These are phyloP conservation scores for Mallotus repandus DNA, from an alignment of 441 rosid species.

Conservation along the genomic window DNA sequence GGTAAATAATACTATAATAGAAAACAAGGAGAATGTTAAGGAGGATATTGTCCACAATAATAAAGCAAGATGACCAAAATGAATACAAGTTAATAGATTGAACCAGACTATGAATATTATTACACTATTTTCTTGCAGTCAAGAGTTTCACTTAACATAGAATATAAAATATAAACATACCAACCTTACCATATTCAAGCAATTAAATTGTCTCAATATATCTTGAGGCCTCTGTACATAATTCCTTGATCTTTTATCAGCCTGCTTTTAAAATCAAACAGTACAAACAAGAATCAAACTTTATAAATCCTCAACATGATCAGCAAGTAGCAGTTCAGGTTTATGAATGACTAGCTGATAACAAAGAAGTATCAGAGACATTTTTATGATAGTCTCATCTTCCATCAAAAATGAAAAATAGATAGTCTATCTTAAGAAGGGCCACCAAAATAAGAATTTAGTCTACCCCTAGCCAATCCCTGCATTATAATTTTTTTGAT, in stretches of 20 bases:
- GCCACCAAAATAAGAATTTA: not conserved
- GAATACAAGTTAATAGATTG: not conserved
- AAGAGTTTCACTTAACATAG: not conserved
- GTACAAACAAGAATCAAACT: not conserved
- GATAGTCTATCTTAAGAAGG: not conserved
- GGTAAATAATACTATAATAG: too few species aligned
- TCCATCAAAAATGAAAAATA: not conserved
- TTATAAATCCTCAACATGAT: not conserved
- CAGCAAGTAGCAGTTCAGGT: not conserved
- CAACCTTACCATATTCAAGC: conserved; percentile 10
- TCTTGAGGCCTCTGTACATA: conserved; percentile 16
- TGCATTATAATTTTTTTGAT: not conserved
- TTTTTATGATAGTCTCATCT: not conserved
- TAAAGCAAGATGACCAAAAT: not conserved
- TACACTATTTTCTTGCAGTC: not conserved
- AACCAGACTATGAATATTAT: not conserved
- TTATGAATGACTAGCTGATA: not conserved
- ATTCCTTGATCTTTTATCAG: conserved; percentile 22
- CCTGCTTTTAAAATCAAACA: conserved; percentile 16
- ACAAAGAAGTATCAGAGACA: not conserved
- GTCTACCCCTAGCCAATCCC: too few species aligned
- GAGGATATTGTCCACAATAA: too few species aligned
- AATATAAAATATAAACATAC: not conserved
- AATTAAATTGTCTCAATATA: conserved; percentile 1
- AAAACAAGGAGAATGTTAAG: too few species aligned